Evolutionary conservation across 495 filamentous ascomycete genomes (phyloP), one percentile per base, ranked within the genome.

Genomic region (Cenococcum geophilum): DNA sequence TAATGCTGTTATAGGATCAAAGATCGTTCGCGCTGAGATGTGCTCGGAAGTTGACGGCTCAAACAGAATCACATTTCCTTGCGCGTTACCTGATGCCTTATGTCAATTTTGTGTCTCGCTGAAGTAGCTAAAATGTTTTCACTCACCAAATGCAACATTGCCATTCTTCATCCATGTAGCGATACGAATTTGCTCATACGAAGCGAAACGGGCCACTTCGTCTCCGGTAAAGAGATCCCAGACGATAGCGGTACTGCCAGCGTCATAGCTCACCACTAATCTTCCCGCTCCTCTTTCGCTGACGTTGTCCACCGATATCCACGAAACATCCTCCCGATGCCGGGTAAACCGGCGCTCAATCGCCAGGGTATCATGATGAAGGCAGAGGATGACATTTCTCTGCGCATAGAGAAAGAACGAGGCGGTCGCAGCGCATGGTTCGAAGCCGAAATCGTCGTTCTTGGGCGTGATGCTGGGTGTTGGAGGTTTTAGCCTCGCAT

Each of bases 121-220:
- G 68, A 63, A 18, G 21, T 27, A 40, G 25, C 18, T 9, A 10
- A 37, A 22, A 45, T 20, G 14, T 18, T 34, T n/a, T n/a, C 18
- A 59, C 80, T 71, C 78, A 96, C 92, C 93, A 77, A 97, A 97
- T 55, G 89, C 92, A 59, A 98, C 84, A 79, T 97, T 95, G 42
- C 95, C 93, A 77, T 97, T 96, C 51, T 87, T 83, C 93, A 98
- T 96, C 91, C 92, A 98, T 18, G 88, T 79, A 50, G 93, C 93
- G 51, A 89, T 86, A 42, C 82, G 83, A 58, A 98, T 81, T 61
- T 86, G 81, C 70, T 96, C 91, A 69, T 95, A 97, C 0, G 91
- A 90, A 55, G 85, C 85, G 73, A 97, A 97, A 51, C 92, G 81
- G 18, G 93, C 86, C 62, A 96, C 82, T 69, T 96, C 91, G 42